Evolutionary conservation across 1,284 basidiomycete species (phyloP).

Genomic region (Tilletia caries): DNA sequence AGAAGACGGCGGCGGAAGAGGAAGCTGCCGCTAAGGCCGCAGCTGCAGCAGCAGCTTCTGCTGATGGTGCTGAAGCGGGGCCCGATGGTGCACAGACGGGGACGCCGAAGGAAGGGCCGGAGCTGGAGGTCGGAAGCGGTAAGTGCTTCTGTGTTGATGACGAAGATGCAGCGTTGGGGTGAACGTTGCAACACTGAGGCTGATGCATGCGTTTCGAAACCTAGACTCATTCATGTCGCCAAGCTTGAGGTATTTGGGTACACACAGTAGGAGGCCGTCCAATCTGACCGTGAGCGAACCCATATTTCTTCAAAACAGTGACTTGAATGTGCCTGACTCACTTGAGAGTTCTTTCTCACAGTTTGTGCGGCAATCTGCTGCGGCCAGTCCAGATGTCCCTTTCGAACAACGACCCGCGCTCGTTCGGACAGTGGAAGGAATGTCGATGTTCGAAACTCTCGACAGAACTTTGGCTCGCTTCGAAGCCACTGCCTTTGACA

Average conservation of each 20-base stretch:
- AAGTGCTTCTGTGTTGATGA: neutral
- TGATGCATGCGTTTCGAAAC: neutral
- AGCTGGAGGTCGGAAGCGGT: neutral
- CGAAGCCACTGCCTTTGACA: neutral
- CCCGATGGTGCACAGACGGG: neutral
- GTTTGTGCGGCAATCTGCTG: neutral
- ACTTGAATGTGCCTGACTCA: too few species aligned
- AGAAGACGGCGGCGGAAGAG: constrained; percentile 7
- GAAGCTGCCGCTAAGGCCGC: neutral
- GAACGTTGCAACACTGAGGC: neutral
- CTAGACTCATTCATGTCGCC: neutral
- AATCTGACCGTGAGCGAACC: constrained; percentile 6
- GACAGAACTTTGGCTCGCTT: constrained; percentile 23
- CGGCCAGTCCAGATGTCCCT: constrained; percentile 21
- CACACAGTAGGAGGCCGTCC: neutral
- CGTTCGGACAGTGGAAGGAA: constrained; percentile 70
- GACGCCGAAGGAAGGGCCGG: neutral
- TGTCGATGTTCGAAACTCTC: constrained; percentile 57
- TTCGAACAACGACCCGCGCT: constrained; percentile 63
- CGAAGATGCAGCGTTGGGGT: too few species aligned
- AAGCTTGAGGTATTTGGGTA: neutral
- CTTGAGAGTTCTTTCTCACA: neutral
- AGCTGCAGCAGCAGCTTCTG: neutral
- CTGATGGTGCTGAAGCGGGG: neutral
- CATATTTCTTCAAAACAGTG: too few species aligned